These are phyloP conservation scores for Lactarius hatsudake DNA, from an alignment of 768 basidiomycete species.

Conservation along the genomic window DNA sequence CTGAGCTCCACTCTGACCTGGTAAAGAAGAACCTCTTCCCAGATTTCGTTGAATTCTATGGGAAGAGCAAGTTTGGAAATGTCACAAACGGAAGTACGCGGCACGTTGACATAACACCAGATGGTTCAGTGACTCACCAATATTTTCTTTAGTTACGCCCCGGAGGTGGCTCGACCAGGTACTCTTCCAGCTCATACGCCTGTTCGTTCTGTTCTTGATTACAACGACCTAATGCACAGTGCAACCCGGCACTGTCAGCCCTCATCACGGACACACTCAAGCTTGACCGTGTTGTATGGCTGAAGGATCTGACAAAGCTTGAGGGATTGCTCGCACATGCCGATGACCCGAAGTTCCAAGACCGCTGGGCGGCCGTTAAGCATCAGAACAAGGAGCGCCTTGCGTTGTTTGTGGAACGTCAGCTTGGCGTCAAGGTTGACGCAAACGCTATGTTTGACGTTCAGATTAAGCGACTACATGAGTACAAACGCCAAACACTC, in stretches of 20 bases:
- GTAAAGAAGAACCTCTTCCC: constrained; percentile 80
- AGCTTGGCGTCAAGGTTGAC: constrained; percentile 67
- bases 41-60: constrained; percentile 93
- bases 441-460: constrained; percentile 84
- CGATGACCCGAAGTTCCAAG: constrained; percentile 72
- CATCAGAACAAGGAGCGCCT: constrained; percentile 88
- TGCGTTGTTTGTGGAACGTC: constrained; percentile 68
- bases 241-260: constrained; percentile 83
- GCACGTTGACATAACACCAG: background rate
- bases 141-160: constrained; percentile 65
- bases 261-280: constrained; percentile 84
- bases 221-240: constrained; percentile 40
- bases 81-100: constrained; percentile 87
- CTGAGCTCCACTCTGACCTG: constrained; percentile 91
- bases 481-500: constrained; percentile 94
- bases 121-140: background rate
- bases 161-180: constrained; percentile 89
- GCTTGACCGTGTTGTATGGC: constrained; percentile 72
- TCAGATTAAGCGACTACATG: constrained; percentile 92
- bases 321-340: constrained; percentile 69
- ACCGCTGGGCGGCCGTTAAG: constrained; percentile 83
- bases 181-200: constrained; percentile 6
- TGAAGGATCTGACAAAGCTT: constrained; percentile 79
- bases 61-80: constrained; percentile 84
- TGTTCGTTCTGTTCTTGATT: background rate